Conservation (phyloP, 371 early-diverging fungal species). For the Vittaforma corneae region DNA sequence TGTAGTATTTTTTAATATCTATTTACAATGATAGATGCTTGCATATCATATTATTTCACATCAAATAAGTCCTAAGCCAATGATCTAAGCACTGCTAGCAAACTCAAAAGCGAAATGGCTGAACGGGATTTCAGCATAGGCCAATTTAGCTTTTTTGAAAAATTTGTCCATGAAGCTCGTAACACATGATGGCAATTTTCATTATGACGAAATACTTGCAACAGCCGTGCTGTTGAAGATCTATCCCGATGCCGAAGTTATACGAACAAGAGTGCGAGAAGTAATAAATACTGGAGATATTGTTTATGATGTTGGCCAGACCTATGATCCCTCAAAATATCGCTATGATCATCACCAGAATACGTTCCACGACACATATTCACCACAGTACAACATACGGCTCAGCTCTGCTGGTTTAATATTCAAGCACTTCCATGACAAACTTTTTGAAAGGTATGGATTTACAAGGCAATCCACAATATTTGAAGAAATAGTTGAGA, state of each 20-base stretch:
- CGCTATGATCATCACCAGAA: slow-evolving; percentile 93
- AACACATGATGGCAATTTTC: slow-evolving; percentile 56
- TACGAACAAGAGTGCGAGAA: slow-evolving; percentile 73
- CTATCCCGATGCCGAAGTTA: slow-evolving; percentile 56
- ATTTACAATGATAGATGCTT: no score
- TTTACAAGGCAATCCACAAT: background rate
- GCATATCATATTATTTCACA: no score
- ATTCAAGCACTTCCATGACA: slow-evolving; percentile 63
- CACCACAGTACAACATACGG: slow-evolving; percentile 66
- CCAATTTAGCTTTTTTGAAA: slow-evolving; percentile 4
- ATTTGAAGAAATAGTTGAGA: slow-evolving; percentile 28
- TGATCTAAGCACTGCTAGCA: no score
- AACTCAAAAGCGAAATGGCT: no score
- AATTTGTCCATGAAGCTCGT: slow-evolving; percentile 17
- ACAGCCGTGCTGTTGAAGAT: slow-evolving; percentile 68
- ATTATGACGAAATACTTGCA: slow-evolving; percentile 79
- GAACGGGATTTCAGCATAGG: background rate
- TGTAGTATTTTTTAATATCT: no score
- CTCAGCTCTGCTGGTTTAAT: slow-evolving; percentile 77
- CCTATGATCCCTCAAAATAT: slow-evolving; percentile 67
- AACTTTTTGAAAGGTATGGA: slow-evolving; percentile 24
- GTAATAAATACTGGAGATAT: slow-evolving; percentile 70
- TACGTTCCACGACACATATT: slow-evolving; percentile 76
- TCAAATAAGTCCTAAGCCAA: no score
- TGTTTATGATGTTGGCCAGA: slow-evolving; percentile 90